Percentiles rank a stretch among this genome's conserved stretches.
Conservation (phyloP, 176 grass and related monocot genomes). For the Raddia distichophylla region DNA sequence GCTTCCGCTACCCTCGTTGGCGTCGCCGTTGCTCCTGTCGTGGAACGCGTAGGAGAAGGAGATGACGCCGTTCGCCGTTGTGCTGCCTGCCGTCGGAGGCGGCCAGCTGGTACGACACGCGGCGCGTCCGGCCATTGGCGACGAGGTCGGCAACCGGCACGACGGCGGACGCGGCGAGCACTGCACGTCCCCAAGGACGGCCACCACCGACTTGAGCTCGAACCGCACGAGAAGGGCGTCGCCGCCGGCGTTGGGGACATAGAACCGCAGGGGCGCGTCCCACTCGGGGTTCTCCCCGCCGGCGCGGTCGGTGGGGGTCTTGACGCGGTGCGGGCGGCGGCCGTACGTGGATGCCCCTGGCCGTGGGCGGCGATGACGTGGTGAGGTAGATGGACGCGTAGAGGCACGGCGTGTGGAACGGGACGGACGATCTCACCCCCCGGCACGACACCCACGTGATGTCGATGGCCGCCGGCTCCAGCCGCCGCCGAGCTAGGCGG, state of each 20-base stretch:
- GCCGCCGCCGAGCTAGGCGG: neutral
- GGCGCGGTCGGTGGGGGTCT: slow-evolving; percentile 52
- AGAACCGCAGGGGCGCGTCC: slow-evolving; percentile 62
- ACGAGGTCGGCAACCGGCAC: slow-evolving; percentile 55
- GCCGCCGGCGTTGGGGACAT: slow-evolving; percentile 6
- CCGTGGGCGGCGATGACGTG: neutral
- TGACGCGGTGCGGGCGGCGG: slow-evolving; percentile 49
- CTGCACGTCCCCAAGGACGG: slow-evolving; percentile 52
- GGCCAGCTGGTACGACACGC: slow-evolving; percentile 53
- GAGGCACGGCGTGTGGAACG: slow-evolving; percentile 64
- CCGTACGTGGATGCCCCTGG: neutral
- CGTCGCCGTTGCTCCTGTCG: neutral
- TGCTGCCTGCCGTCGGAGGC: slow-evolving; percentile 43
- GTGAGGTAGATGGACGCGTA: slow-evolving; percentile 51
- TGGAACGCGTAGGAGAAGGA: slow-evolving; percentile 61
- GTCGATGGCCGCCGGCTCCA: slow-evolving; percentile 51
- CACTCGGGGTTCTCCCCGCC: slow-evolving; percentile 64
- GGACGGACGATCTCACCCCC: slow-evolving; percentile 51
- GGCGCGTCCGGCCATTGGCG: slow-evolving; percentile 42
- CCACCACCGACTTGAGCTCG: slow-evolving; percentile 61
- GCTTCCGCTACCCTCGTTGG: neutral
- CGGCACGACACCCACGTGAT: slow-evolving; percentile 61
- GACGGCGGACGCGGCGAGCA: slow-evolving; percentile 51
- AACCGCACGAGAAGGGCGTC: slow-evolving; percentile 44
- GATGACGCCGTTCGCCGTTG: slow-evolving; percentile 46